Evolutionary conservation across 805 yeast species (phyloP).

Genomic region (Candida nemodendra): DNA sequence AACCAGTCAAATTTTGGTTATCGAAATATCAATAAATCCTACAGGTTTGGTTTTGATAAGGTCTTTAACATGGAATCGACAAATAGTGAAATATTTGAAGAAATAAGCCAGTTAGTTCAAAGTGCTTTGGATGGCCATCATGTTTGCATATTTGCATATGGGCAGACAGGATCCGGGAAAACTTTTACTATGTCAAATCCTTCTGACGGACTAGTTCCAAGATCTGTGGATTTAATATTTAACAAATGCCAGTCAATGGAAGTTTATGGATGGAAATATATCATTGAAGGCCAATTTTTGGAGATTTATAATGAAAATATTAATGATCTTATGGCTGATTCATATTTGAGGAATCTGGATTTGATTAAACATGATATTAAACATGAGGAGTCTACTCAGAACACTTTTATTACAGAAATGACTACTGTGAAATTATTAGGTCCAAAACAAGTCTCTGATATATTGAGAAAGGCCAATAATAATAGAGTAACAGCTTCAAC

Average conservation of each 20-base stretch:
- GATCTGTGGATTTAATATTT: slow-evolving; percentile 71
- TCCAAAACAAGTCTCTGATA: slow-evolving; percentile 45
- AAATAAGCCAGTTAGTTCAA: slow-evolving; percentile 81
- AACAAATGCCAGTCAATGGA: slow-evolving; percentile 46
- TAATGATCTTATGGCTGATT: slow-evolving; percentile 57
- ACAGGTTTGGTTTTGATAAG: slow-evolving; percentile 69
- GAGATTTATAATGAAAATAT: slow-evolving; percentile 88
- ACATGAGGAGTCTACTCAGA: slow-evolving; percentile 55
- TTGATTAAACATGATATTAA: slow-evolving; percentile 61
- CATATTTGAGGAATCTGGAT: slow-evolving; percentile 21
- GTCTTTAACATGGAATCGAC: slow-evolving; percentile 57
- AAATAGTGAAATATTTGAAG: slow-evolving; percentile 73
- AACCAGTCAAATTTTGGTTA: slow-evolving; percentile 3
- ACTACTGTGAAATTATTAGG: slow-evolving; percentile 42
- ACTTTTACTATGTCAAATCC: slow-evolving; percentile 83
- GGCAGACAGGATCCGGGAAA: slow-evolving; percentile 96
- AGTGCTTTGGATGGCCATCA: slow-evolving; percentile 85
- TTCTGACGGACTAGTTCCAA: slow-evolving; percentile 77
- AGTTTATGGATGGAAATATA: slow-evolving; percentile 61
- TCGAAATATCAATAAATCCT: slow-evolving; percentile 20
- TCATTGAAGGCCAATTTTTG: slow-evolving; percentile 68
- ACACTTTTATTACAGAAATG: slow-evolving; percentile 62
- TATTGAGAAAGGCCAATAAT: slow-evolving; percentile 54
- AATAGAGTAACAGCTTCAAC: slow-evolving; percentile 83
- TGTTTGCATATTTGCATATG: slow-evolving; percentile 94